These are phyloP conservation scores for Neurospora sp. DNA, from an alignment of 495 filamentous ascomycete species.

Conservation along the genomic window DNA sequence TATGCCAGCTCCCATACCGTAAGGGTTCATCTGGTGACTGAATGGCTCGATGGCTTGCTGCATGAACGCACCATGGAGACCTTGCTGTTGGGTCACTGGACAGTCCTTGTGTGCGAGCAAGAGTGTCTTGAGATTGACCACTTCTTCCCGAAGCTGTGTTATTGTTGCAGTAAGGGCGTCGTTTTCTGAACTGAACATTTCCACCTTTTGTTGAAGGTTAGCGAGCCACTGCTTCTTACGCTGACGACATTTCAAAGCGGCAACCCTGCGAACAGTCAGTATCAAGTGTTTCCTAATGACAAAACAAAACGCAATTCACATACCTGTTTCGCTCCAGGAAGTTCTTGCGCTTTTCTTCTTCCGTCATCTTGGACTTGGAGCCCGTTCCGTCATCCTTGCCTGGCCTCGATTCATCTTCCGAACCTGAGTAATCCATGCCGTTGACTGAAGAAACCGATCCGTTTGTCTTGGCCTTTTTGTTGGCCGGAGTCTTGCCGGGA, in stretches of 20 bases:
- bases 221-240: slow-evolving; percentile 98
- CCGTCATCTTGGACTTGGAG: slow-evolving; percentile 76
- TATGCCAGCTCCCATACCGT: slow-evolving; percentile 53
- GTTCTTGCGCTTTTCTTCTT: slow-evolving; percentile 97
- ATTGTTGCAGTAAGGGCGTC: slow-evolving; percentile 79
- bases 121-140: slow-evolving; percentile 89
- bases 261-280: slow-evolving; percentile 54
- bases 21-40: slow-evolving; percentile 57
- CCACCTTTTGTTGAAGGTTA: slow-evolving; percentile 90
- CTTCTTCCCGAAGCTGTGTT: slow-evolving; percentile 75
- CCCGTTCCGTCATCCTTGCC: slow-evolving; percentile 36
- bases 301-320: slow-evolving; percentile 20
- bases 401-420: slow-evolving; percentile 40
- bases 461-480: slow-evolving; percentile 63
- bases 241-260: slow-evolving; percentile 92
- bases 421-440: slow-evolving; percentile 18
- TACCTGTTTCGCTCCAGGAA: slow-evolving; percentile 95
- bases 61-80: slow-evolving; percentile 60
- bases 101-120: slow-evolving; percentile 95
- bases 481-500: slow-evolving; percentile 49
- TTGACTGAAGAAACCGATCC: slow-evolving; percentile 31
- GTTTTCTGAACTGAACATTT: slow-evolving; percentile 83
- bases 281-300: background rate
- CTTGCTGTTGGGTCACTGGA: slow-evolving; percentile 81
- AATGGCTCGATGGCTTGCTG: slow-evolving; percentile 38